A percentile compares a stretch with the other conserved stretches of the same genome.
These are phyloP conservation scores for Saccharomycodes ludwigii DNA, from an alignment of 805 yeast species.

Conservation along the genomic window DNA sequence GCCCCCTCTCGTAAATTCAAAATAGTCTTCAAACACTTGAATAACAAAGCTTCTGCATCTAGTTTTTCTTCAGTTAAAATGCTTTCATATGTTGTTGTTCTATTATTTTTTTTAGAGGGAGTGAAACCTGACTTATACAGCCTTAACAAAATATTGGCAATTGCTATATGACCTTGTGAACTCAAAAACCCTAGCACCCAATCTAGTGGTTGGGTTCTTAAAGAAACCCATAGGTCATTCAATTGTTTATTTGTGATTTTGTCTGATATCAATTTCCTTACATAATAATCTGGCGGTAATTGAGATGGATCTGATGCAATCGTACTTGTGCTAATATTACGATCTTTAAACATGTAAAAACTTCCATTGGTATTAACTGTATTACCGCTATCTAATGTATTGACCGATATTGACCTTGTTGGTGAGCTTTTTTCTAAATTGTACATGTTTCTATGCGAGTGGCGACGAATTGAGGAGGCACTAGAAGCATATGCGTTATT, in stretches of 20 bases:
- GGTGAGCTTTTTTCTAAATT: too few species aligned
- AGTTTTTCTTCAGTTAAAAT: conserved; percentile 30
- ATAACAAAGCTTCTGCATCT: conserved; percentile 64
- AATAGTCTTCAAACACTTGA: conserved; percentile 65
- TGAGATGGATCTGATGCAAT: conserved; percentile 23
- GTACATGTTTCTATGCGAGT: conserved; percentile 1
- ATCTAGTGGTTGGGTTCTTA: conserved; percentile 74
- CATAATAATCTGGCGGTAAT: conserved; percentile 62
- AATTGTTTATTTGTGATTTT: conserved; percentile 56
- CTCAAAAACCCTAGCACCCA: conserved; percentile 78
- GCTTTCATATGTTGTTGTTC: conserved; percentile 15
- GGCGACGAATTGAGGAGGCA: conserved; percentile 3
- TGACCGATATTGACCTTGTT: too few species aligned
- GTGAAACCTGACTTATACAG: too few species aligned
- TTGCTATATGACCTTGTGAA: conserved; percentile 69
- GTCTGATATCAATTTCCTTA: conserved; percentile 59
- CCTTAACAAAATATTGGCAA: conserved; percentile 54
- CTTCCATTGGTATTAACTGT: too few species aligned
- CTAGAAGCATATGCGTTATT: not conserved
- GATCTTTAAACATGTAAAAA: too few species aligned
- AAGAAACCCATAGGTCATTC: conserved; percentile 78
- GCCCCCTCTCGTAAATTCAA: conserved; percentile 55
- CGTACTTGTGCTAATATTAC: too few species aligned
- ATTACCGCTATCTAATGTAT: too few species aligned
- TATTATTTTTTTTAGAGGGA: too few species aligned